Base-by-base conservation (phyloP, 78 protist species). In the Dictyostelium firmibasis region DNA sequence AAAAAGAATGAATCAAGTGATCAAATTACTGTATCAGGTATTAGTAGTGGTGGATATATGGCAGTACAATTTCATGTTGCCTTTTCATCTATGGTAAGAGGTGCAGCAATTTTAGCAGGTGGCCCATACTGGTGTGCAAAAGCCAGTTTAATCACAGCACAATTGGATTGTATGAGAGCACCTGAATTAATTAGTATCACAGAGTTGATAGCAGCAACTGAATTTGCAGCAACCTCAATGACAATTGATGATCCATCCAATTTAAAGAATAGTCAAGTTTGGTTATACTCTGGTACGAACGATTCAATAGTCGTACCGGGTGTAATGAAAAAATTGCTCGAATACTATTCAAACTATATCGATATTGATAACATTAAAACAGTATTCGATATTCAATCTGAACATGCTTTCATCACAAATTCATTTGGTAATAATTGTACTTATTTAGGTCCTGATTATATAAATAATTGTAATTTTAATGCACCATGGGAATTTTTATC, bases 381-480 rank as follows among this genome's bases (percentile, higher is more conserved):
- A 0, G 70, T 72, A 2, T 81, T 31, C 38, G 47, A 77, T 70
- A 53, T 91, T 35, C 96, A 92, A 62, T 44, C 96, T 6, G 94
- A 84, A 77, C 96, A 96, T n/a, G 36, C 92, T 7, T 95, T 72
- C 77, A 57, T 91, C 6, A 95, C 97, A 10, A 84, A 75, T 31
- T 29, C 27, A 20, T 96, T 18, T 86, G 97, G 98, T 10, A 82
- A 89, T 29, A 20, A 11, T 18, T 97, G 98, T 50, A 53, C 50
- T 53, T 93, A 53, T 36, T 41, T 93, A 2, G 98, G 97, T 23
- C 91, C 85, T 5, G 96, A 91, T n/a, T 97, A 93, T 36, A 97
- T 97, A 4, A 97, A 97, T 35, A 96, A 97, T 20, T 97, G 98
- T 83, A 29, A 62, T 35, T 81, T 60, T 7, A 93, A 93, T 33